These are phyloP conservation scores for Oryza brachyantha DNA, from an alignment of 176 grass and related monocot species.

Conservation along the genomic window DNA sequence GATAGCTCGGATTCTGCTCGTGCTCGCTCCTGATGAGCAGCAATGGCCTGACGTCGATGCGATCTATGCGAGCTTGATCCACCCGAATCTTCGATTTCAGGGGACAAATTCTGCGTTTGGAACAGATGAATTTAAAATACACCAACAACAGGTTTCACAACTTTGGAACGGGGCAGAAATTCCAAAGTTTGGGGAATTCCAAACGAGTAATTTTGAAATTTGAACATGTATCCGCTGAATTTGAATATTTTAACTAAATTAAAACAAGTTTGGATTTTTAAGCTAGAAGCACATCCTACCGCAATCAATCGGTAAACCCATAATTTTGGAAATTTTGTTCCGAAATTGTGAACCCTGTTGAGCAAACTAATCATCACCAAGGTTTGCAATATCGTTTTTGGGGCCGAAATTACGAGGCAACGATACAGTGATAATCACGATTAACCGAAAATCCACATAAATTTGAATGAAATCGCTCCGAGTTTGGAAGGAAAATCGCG, in stretches of 20 bases:
- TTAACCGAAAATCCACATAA: too few relatives aligned
- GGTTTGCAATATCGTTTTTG: too few relatives aligned
- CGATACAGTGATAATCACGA: too few relatives aligned
- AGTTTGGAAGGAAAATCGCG: too few relatives aligned
- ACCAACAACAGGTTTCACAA: not conserved
- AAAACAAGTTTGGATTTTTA: not conserved
- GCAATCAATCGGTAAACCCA: not conserved
- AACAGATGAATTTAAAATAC: not conserved
- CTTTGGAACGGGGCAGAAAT: not conserved
- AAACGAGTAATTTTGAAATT: not conserved
- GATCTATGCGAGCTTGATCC: not conserved
- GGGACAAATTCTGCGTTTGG: slow-evolving; percentile 24
- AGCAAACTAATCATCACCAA: too few relatives aligned
- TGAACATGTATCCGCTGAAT: not conserved
- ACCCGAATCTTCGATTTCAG: not conserved
- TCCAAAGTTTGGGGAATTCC: not conserved
- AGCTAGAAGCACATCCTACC: not conserved
- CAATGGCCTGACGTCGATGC: slow-evolving; percentile 7
- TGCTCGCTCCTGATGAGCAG: slow-evolving; percentile 36
- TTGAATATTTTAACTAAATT: not conserved
- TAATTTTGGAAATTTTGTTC: not conserved
- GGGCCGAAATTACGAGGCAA: too few relatives aligned
- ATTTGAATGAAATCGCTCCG: too few relatives aligned
- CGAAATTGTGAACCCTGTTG: too few relatives aligned
- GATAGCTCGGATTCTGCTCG: slow-evolving; percentile 40